Evolutionary conservation across 495 filamentous ascomycete genomes (phyloP).

Genomic region (Pseudotulostoma volvatum): DNA sequence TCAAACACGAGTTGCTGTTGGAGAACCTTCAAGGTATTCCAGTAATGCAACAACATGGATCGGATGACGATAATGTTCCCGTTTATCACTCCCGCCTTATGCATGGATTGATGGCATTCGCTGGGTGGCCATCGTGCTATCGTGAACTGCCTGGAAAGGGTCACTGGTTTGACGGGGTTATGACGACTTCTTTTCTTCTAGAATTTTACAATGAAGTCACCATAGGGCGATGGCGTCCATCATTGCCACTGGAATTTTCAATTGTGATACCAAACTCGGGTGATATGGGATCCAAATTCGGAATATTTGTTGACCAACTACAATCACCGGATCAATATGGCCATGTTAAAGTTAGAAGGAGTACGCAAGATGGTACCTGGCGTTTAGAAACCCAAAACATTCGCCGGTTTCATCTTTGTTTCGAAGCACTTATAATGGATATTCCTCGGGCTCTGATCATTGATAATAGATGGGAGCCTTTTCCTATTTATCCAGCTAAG

Average conservation of each 20-base stretch:
- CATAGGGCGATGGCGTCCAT: not conserved
- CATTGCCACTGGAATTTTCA: conserved; percentile 18
- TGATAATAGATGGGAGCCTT: conserved; percentile 7
- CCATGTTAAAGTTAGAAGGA: conserved; percentile 16
- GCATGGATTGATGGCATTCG: conserved; percentile 27
- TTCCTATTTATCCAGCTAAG: conserved; percentile 3
- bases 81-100: conserved; percentile 40
- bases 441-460: conserved; percentile 11
- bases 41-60: conserved; percentile 40
- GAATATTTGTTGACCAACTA: conserved; percentile 32
- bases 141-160: conserved; percentile 30
- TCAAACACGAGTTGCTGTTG: conserved; percentile 37
- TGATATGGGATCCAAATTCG: conserved; percentile 33
- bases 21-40: conserved; percentile 37
- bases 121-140: conserved; percentile 26
- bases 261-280: conserved; percentile 33
- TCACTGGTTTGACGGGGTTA: conserved; percentile 40
- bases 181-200: conserved; percentile 23
- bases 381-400: conserved; percentile 23
- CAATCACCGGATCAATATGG: conserved; percentile 28
- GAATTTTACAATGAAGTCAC: conserved; percentile 22
- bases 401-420: conserved; percentile 20
- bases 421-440: not conserved
- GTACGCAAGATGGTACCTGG: conserved; percentile 10
- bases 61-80: conserved; percentile 42